These are phyloP conservation scores for Leishmania martiniquensis DNA, from an alignment of 208 protist species.

Conservation along the genomic window DNA sequence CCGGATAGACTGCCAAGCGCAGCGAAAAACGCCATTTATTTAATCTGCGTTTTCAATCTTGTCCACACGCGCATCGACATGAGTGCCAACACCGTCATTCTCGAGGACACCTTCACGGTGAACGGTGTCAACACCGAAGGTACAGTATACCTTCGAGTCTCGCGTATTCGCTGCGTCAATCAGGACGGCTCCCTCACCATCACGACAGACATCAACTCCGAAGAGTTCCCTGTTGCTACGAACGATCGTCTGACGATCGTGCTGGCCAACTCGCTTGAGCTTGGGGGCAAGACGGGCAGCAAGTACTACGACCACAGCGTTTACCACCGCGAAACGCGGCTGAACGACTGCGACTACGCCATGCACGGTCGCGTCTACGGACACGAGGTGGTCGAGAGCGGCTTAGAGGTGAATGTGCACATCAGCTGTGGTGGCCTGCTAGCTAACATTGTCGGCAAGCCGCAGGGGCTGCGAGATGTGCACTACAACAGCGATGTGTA, in stretches of 20 bases:
- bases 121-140: conserved; percentile 78
- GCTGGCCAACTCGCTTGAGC: conserved; percentile 93
- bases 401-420: conserved; percentile 89
- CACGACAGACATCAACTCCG: conserved; percentile 95
- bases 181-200: conserved; percentile 76
- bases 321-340: conserved; percentile 86
- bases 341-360: conserved; percentile 98
- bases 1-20: not conserved
- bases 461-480: conserved; percentile 84
- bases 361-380: conserved; percentile 98
- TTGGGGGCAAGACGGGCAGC: conserved; percentile 76
- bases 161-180: conserved; percentile 84
- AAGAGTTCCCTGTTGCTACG: conserved; percentile 95
- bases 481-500: conserved; percentile 93
- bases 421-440: conserved; percentile 98
- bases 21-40: not conserved
- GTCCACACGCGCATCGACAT: conserved; percentile 23
- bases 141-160: conserved; percentile 85
- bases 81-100: conserved; percentile 78
- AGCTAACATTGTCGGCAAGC: conserved; percentile 94
- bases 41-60: not conserved
- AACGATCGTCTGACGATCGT: conserved; percentile 94
- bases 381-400: conserved; percentile 90
- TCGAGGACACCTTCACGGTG: conserved; percentile 92
- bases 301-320: conserved; percentile 92